Base-by-base conservation (phyloP, 2,329 filamentous ascomycete genomes). In the Pochonia chlamydosporia region DNA sequence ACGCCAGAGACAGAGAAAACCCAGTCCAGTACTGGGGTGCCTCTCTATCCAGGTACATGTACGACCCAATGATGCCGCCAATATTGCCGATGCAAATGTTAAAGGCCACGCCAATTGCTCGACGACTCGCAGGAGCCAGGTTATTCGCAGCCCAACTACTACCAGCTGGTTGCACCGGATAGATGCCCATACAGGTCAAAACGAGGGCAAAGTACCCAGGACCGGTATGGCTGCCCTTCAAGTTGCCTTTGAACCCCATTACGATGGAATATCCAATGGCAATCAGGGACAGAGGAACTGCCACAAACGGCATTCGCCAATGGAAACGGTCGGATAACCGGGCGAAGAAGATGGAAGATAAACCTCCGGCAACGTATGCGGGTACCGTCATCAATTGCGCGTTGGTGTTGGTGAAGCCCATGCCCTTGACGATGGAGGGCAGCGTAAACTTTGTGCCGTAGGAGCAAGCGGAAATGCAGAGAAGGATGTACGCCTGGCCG, bases 141-240 rank as follows among this genome's bases (percentile, higher is more conserved):
- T 89, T 89, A 62, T 88, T 88, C 25, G 76, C 75, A 0, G 74
- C 69, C 85, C 85, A 89, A 1, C 81, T 76, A 31, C 87, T 81
- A 0, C 81, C 85, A 3, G 62, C 53, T 1, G 84, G 63, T 47
- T 87, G 80, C 79, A 0, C 35, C 7, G 85, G 84, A 55, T 87
- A 88, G 46, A 88, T 87, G 0, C 85, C 85, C 48, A 85, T 69
- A 0, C 82, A 82, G 0, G 78, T 82, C 0, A 89, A 69, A 59
- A 87, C 86, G 0, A 77, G 79, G 1, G 81, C 84, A 0, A 37
- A 37, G 35, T 37, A 37, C 16, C 35, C 77, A 1, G 83, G 73
- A 1, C 72, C 71, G 0, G 82, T 66, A 1, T 69, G 55, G 30
- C 37, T 54, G 14, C 52, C 54, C 5, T 16, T 30, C 2, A 64